Evolutionary conservation across 179 eudicot genomes (phyloP).

Genomic region (Silene vulgaris): DNA sequence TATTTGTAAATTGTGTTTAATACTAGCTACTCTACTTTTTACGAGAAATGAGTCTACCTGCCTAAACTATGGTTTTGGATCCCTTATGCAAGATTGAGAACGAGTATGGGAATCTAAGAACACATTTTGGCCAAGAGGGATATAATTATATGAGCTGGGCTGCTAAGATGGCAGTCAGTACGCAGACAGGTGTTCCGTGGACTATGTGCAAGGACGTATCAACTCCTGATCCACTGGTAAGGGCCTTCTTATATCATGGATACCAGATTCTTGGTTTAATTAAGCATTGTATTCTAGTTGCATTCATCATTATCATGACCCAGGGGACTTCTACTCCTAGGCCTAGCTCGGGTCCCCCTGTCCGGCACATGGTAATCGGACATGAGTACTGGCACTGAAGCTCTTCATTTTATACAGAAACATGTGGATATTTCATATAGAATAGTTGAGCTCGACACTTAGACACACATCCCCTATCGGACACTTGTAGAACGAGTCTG

Average conservation of each 20-base stretch:
- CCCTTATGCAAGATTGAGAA: slow-evolving; percentile 61
- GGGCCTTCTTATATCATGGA: slow-evolving; percentile 13
- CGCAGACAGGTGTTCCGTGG: slow-evolving; percentile 93
- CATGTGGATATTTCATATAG: not conserved
- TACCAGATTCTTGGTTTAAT: not conserved
- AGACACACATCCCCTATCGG: no score
- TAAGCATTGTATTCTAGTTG: slow-evolving; percentile 5
- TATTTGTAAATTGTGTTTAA: not conserved
- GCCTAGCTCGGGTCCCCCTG: not conserved
- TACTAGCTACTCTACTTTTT: not conserved
- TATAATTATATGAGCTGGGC: slow-evolving; percentile 78
- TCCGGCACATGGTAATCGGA: not conserved
- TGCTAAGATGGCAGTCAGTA: slow-evolving; percentile 73
- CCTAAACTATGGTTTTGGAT: slow-evolving; percentile 9
- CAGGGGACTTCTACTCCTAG: not conserved
- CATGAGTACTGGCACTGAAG: not conserved
- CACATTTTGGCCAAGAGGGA: slow-evolving; percentile 55
- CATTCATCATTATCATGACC: not conserved
- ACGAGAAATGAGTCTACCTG: not conserved
- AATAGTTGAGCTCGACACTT: no score
- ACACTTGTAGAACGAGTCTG: no score
- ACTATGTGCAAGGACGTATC: slow-evolving; percentile 87
- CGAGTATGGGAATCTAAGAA: slow-evolving; percentile 68
- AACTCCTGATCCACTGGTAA: slow-evolving; percentile 93
- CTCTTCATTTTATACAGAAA: no score